These are phyloP conservation scores for Cystobasidium slooffiae DNA, from an alignment of 1,284 basidiomycete genomes.

Conservation along the genomic window DNA sequence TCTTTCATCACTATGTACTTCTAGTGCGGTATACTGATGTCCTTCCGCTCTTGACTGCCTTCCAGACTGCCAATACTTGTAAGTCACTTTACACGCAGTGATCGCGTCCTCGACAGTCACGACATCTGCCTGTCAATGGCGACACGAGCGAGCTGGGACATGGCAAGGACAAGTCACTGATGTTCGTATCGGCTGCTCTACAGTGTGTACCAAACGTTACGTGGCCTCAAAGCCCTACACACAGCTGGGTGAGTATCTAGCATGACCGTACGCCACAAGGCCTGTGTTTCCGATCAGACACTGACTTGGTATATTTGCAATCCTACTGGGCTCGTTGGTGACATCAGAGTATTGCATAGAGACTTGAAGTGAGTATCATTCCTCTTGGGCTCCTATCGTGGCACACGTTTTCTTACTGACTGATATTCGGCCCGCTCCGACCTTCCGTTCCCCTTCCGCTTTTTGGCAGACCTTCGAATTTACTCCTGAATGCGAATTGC, in stretches of 20 bases:
- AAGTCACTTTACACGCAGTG: slow-evolving; percentile 57
- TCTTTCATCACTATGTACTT: neutral
- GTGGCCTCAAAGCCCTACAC: slow-evolving; percentile 91
- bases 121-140: neutral
- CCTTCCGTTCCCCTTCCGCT: neutral
- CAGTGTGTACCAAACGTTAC: slow-evolving; percentile 84
- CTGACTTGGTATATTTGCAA: neutral
- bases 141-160: neutral
- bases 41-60: neutral
- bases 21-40: neutral
- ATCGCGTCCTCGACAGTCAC: slow-evolving; percentile 50
- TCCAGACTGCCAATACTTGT: slow-evolving; percentile 50
- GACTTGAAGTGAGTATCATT: slow-evolving; percentile 69
- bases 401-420: neutral
- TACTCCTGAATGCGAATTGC: slow-evolving; percentile 77
- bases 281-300: neutral
- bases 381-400: neutral
- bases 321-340: slow-evolving; percentile 2
- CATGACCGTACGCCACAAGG: neutral
- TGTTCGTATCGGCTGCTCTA: slow-evolving; percentile 57
- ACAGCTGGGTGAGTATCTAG: slow-evolving; percentile 67
- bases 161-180: slow-evolving; percentile 48
- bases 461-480: slow-evolving; percentile 71
- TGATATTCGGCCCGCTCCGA: neutral
- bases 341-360: slow-evolving; percentile 74